Evolutionary conservation across 805 yeast genomes (phyloP), one percentile per base, ranked within the genome.

Genomic region (Candida insectorum): DNA sequence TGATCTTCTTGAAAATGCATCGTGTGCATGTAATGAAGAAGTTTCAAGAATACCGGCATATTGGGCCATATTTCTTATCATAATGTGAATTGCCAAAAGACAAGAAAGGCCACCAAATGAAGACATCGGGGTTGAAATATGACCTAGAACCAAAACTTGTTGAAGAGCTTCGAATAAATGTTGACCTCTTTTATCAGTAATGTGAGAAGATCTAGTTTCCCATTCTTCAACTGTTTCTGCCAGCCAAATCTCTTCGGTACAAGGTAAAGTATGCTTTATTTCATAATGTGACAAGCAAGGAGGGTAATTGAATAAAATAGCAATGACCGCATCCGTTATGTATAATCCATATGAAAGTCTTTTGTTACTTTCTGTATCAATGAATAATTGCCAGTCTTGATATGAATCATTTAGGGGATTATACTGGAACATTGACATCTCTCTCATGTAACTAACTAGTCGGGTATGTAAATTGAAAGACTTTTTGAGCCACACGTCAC

Each of bases 41-140:
- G 18, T 15, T 11, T 12, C 28, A 7, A 14, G 28, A 6, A 26
- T 14, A 5, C 28, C 28, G 6, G 28, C 28, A 15, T 26, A 26
- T 17, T 26, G 28, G 7, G 28, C 28, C 28, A 26, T 26, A 14
- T 26, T 26, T 26, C 28, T 11, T 6, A 26, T 26, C 28, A 26
- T 26, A 7, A 26, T 15, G 7, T 26, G 18, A 5, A 26, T 15
- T 7, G 28, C 16, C n/a, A 26, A 17, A 15, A 26, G 28, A 16
- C n/a, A 26, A 6, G 18, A 11, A 14, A 14, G 15, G 18, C 18
- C 28, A 6, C 28, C 28, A 26, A 26, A 26, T 7, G 28, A 26
- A 6, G 28, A 26, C 12, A 26, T 26, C 6, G 28, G 28, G 15
- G 9, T 15, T 15, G 28, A 26, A 15, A 26, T 15, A 7, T 7